Base-by-base conservation (phyloP, 768 basidiomycete genomes). In the Symmetrospora coprosmae region DNA sequence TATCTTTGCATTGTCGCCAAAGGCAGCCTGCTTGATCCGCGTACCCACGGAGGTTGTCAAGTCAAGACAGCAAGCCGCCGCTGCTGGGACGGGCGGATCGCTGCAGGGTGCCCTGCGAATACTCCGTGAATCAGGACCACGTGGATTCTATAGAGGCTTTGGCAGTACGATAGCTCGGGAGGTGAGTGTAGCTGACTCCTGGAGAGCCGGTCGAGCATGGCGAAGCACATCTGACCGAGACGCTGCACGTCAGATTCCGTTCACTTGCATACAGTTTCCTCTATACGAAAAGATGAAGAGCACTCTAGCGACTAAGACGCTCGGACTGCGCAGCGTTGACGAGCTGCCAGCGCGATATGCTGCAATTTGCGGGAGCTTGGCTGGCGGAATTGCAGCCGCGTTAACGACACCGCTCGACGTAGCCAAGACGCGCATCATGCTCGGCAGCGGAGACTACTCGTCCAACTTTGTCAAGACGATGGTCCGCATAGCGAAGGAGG, bases 11-110 rank as follows among this genome's bases (percentile, higher is more conserved):
- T 25, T 17, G 7, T 17, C 0, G 13, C 7, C 16, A 3, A 17
- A 66, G 62, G 61, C 84, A 48, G 89, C 91, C 33, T 97, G 91
- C 71, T 75, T 92, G 51, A 80, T 97, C 50, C 85, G 91, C 47
- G 91, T 97, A 2, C 91, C 91, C 0, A 94, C 91, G 0, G 92
- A 96, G 71, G 85, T 97, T 30, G 84, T 96, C 74, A 97, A 97
- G 72, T 91, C 87, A 9, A 80, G 91, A 2, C 83, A 81, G 61
- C 92, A 96, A 70, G 89, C 89, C 0, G 83, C 84, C 17, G 80
- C 79, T 9, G 90, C 91, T 66, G 81, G 81, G 6, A 63, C 67
- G 1, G 69, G 67, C 8, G 67, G 59, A 34, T 72, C 68, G 60
- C 66, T 72, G 43, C 60, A 67, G 51, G 72, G 69, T 19, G 72